phyloP scores from a whole-genome alignment of 2,329 filamentous ascomycete genomes.

The Neopestalotiopsis sp. region DNA sequence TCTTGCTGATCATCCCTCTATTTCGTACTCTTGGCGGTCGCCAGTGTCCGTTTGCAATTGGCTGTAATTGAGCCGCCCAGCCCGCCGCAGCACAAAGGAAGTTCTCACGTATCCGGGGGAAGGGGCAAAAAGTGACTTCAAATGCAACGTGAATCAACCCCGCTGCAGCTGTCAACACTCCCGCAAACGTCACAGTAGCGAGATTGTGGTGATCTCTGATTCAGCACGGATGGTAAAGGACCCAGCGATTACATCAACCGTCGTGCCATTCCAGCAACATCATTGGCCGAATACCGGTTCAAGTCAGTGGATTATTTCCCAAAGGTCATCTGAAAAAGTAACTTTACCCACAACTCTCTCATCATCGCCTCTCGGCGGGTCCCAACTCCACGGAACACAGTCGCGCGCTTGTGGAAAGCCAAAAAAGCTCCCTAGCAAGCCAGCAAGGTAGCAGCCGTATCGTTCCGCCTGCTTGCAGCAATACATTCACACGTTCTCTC shows the following conservation, averaged over 20 bases:
- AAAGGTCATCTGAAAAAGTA: not conserved
- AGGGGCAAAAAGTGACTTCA: not conserved
- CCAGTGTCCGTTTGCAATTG: not conserved
- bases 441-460: not conserved
- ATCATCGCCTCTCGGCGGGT: not conserved
- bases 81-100: not conserved
- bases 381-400: not conserved
- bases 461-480: not conserved
- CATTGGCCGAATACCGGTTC: not conserved
- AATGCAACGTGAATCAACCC: not conserved
- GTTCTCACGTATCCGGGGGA: not conserved
- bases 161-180: not conserved
- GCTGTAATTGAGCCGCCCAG: not conserved
- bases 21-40: not conserved
- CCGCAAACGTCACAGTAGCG: not conserved
- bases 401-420: not conserved
- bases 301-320: not conserved
- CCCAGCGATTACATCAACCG: not conserved
- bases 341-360: not conserved
- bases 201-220: constrained; percentile 1
- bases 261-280: not conserved
- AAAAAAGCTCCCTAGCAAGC: not conserved
- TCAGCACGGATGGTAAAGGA: not conserved
- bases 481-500: not conserved
- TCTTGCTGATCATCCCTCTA: not conserved